These are phyloP conservation scores for Botrytis hyacinthi DNA, from an alignment of 2,329 filamentous ascomycete genomes.

Conservation along the genomic window DNA sequence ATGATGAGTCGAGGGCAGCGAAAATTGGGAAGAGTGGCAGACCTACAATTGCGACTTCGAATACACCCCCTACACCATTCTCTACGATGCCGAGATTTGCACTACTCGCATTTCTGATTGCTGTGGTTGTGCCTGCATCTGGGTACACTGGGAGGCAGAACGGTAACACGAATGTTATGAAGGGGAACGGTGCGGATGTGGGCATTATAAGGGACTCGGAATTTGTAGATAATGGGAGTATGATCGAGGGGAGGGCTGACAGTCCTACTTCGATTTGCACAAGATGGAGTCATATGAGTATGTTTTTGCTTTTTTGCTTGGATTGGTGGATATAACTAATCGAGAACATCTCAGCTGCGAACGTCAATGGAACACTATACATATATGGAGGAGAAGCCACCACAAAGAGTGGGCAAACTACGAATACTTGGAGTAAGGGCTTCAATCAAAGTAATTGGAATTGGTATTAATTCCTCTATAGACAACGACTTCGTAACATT, in stretches of 20 bases:
- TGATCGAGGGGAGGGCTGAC: slow-evolving; percentile 43
- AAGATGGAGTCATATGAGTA: slow-evolving; percentile 64
- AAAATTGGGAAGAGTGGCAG: slow-evolving; percentile 36
- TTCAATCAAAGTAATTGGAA: not conserved
- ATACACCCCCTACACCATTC: slow-evolving; percentile 44
- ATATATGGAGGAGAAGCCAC: slow-evolving; percentile 71
- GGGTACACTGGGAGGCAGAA: slow-evolving; percentile 43
- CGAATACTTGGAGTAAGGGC: slow-evolving; percentile 66
- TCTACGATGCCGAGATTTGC: slow-evolving; percentile 47
- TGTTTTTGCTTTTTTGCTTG: slow-evolving; percentile 26
- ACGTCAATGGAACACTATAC: slow-evolving; percentile 74
- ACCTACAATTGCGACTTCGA: slow-evolving; percentile 45
- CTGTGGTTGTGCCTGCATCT: slow-evolving; percentile 50
- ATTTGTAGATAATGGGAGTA: slow-evolving; percentile 36
- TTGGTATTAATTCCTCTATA: slow-evolving; percentile 33
- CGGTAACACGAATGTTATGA: slow-evolving; percentile 38
- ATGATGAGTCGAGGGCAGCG: not conserved
- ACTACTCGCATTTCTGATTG: slow-evolving; percentile 50
- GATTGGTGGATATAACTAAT: not conserved
- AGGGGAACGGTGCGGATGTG: slow-evolving; percentile 45
- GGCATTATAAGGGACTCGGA: slow-evolving; percentile 43
- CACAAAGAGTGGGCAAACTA: slow-evolving; percentile 53
- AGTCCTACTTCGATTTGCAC: slow-evolving; percentile 59
- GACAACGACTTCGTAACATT: slow-evolving; percentile 70
- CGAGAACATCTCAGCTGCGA: slow-evolving; percentile 45